phyloP scores from a whole-genome alignment of 495 filamentous ascomycete species.

The Trichoderma virens region DNA sequence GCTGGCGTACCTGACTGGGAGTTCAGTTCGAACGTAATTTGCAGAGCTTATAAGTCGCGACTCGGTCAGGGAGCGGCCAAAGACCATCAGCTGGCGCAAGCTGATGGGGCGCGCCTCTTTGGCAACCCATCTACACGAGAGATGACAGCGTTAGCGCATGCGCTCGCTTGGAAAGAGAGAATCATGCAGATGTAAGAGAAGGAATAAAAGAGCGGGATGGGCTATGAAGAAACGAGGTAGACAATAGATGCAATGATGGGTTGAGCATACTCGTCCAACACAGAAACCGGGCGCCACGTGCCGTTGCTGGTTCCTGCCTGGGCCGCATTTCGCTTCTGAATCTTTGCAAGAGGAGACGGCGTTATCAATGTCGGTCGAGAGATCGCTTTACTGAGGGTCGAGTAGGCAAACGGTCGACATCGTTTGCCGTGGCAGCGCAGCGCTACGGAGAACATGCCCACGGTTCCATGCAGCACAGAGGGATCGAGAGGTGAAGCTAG shows the following conservation, averaged over 20 bases:
- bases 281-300: constrained; percentile 71
- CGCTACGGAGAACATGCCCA: constrained; percentile 39
- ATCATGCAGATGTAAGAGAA: background rate
- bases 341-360: background rate
- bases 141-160: constrained; percentile 1
- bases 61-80: constrained; percentile 82
- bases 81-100: constrained; percentile 88
- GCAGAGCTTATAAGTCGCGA: constrained; percentile 82
- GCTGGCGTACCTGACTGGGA: constrained; percentile 65
- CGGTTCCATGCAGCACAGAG: constrained; percentile 32
- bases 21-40: constrained; percentile 93
- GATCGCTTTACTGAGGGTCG: background rate
- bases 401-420: constrained; percentile 19
- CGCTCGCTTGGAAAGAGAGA: too few species aligned
- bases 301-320: constrained; percentile 28
- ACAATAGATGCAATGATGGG: constrained; percentile 11
- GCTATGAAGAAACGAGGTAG: too few species aligned
- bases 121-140: constrained; percentile 64
- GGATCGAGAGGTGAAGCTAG: background rate
- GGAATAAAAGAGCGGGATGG: constrained; percentile 11
- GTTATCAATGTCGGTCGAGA: background rate
- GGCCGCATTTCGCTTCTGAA: background rate
- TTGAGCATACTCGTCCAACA: constrained; percentile 73
- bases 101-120: constrained; percentile 80
- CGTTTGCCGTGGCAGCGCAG: constrained; percentile 36